Evolutionary conservation across 148 eudicot genomes (phyloP), one percentile per base, ranked within the genome.

Genomic region (Diospyros lotus): DNA sequence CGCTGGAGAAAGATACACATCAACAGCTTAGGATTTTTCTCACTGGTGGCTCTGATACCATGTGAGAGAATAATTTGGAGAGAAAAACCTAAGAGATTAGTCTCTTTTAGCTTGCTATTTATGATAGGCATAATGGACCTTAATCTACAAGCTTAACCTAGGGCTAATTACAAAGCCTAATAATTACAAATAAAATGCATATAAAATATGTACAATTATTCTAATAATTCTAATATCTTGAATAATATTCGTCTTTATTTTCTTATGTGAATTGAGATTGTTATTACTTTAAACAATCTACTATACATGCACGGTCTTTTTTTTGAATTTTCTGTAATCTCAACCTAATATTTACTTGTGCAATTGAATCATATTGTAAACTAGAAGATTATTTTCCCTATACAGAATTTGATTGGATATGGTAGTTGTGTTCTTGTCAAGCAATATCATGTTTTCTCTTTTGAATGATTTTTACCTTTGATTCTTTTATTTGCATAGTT

Each of bases 401-500:
- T 40, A 55, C 4, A 43, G 50, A 13, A 61, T 48, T 13, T 13
- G 46, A 46, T 48, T 17, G 2, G 44, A 61, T 12, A 6, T 12
- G 9, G 67, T 13, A 60, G 53, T 17, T 58, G 3, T 8, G 9
- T 60, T 15, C 45, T 42, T 42, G 14, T 43, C 13, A 41, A 38
- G 38, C 42, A 46, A 45, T 48, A 50, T 6, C 56, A 68, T 11
- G 42, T n/a, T 68, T 4, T 9, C 9, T 9, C 54, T 67, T 0
- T 48, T 48, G 28, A 61, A 51, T 58, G 60, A 11, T 45, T 46
- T 14, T 13, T 50, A 5, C 40, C 42, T 28, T 55, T 38, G 28
- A 46, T 50, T 14, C 46, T 50, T 60, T 56, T 17, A 13, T 65
- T 46, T 66, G 5, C 53, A 71, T 78, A 93, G 98, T 83, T 77